Base-by-base conservation (phyloP, 352 stramenopile genomes). In the Globisporangium echinulatum region DNA sequence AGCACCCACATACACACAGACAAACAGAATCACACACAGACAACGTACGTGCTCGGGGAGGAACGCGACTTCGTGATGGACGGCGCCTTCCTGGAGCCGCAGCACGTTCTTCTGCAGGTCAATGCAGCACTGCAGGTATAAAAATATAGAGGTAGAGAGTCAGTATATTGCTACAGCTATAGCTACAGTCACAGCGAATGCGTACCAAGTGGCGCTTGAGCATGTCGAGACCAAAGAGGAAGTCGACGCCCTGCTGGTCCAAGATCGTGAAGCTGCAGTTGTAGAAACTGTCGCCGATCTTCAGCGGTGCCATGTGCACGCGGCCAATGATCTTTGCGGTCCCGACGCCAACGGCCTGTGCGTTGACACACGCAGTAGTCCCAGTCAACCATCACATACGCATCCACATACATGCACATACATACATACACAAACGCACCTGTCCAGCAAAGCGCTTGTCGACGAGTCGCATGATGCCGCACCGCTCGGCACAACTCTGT, bases 181-280 rank as follows among this genome's bases (percentile, higher is more conserved):
- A 33, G 25, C 25, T 33, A 17, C 43, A 48, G 11, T 8, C 43
- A 7, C 42, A 46, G 42, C 42, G 14, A 33, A 33, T 33, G 7
- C 59, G 47, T 61, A 92, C 84, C 75, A 93, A 88, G 84, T 99
- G 95, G 15, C 96, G 87, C 72, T 98, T 98, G 15, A 99, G 82
- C 96, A 99, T 99, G 69, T 99, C 96, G 48, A 99, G 79, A 9
- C 97, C 97, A 59, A 99, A 97, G 8, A 99, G 72, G 64, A 99
- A 98, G 64, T 99, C 96, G 48, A 99, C 97, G 65, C 97, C 85
- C 82, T 90, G 75, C 43, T 96, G 82, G 55, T 96, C 86, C 50
- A 96, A 54, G 67, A 96, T 96, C 15, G 96, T 98, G 58, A 99
- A 97, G 62, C 83, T 97, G 77, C 92, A 97, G 61, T 92, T 94